Evolutionary conservation across 495 filamentous ascomycete genomes (phyloP), one percentile per base, ranked within the genome.

Genomic region (Aspergillus indologenus): DNA sequence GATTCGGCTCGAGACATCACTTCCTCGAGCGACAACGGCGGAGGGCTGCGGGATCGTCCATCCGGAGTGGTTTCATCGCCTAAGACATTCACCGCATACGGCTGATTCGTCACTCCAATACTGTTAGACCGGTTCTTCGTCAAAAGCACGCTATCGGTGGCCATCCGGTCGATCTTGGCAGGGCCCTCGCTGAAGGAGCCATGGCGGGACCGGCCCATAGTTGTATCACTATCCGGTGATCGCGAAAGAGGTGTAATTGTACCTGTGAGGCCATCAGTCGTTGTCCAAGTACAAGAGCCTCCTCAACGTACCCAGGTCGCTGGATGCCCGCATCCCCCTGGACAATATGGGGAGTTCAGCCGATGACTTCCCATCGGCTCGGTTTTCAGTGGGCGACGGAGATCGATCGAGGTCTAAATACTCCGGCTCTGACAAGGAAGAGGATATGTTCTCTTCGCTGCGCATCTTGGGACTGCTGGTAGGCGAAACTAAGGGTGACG

Each of bases 401-500:
- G 34, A 58, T 51, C 64, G 67, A 45, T 77, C 85, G 15, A 98
- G 78, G 67, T 96, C 90, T 22, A 97, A 71, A 31, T 83, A 89
- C 24, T 97, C 93, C 5, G 89, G 91, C 68, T 98, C 94, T 61
- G 88, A 85, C 9, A 97, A 78, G 4, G 74, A 76, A 11, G 81
- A 68, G 11, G 78, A 69, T 26, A 83, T 68, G 52, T 82, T 78
- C 9, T 76, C 68, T 53, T 87, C 83, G 17, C 85, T 78, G 45
- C 74, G 72, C 22, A 76, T 72, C 54, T 85, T 81, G 12, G 94
- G 94, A 62, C 91, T 96, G 12, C 85, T 80, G 23, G 85, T 87
- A 12, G 94, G 94, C 43, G 91, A 96, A 42, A 96, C 88, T 45
- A 96, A 75, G 23, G 94, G 95, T 14, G 92, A 97, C 8, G 94